phyloP scores from a whole-genome alignment of 2,329 filamentous ascomycete genomes.

The Fusarium coffeatum region DNA sequence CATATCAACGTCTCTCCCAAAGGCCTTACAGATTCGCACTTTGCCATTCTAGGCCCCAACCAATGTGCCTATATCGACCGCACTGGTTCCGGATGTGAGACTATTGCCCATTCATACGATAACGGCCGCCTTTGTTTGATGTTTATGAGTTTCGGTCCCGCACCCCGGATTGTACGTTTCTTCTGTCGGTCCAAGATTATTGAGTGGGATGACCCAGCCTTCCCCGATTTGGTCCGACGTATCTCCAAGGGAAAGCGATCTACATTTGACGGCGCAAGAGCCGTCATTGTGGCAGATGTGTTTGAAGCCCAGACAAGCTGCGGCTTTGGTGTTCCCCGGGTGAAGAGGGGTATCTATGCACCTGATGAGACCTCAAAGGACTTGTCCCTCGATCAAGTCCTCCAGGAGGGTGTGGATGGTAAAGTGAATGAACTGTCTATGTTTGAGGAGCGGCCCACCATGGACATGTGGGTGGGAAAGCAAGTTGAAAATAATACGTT shows the following conservation, averaged over 20 bases:
- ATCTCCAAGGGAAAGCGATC: conserved; percentile 52
- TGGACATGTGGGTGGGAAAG: conserved; percentile 64
- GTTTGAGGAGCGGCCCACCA: conserved; percentile 66
- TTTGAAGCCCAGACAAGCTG: conserved; percentile 76
- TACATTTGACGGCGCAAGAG: conserved; percentile 63
- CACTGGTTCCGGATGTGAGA: conserved; percentile 81
- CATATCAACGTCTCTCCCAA: conserved; percentile 85
- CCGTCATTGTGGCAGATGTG: conserved; percentile 70
- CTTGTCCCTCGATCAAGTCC: conserved; percentile 40
- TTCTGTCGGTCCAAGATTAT: conserved; percentile 70
- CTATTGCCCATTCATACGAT: conserved; percentile 79
- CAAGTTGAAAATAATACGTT: conserved; percentile 62
- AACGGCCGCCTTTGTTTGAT: conserved; percentile 80
- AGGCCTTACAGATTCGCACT: conserved; percentile 71
- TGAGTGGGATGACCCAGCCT: conserved; percentile 67
- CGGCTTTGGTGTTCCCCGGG: conserved; percentile 71
- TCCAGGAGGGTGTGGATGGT: conserved; percentile 41
- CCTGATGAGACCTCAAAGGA: conserved; percentile 37
- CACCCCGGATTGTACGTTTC: conserved; percentile 71
- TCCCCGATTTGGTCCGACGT: conserved; percentile 60
- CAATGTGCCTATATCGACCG: conserved; percentile 78
- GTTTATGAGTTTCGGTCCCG: conserved; percentile 73
- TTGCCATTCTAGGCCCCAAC: conserved; percentile 69
- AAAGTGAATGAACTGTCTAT: conserved; percentile 53
- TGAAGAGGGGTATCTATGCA: conserved; percentile 56